Conservation (phyloP, 352 stramenopile genomes). For the Blastocystis sp. region DNA sequence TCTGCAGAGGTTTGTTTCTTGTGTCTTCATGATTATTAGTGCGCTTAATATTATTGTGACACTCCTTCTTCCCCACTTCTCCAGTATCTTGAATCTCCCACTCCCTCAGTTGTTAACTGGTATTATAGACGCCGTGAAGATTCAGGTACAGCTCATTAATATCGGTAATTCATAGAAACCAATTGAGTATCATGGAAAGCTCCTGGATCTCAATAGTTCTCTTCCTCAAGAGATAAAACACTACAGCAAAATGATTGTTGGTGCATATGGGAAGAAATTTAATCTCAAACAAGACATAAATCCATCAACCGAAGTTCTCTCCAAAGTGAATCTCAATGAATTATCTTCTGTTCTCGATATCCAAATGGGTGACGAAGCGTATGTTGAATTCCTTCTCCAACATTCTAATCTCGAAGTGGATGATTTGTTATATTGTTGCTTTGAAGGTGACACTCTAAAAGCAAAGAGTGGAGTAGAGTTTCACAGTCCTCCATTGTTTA, state of each 20-base stretch:
- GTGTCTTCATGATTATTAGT: not conserved
- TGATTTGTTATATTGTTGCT: constrained; percentile 32
- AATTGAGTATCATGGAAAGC: constrained; percentile 6
- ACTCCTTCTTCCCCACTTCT: constrained; percentile 14
- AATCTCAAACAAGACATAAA: not conserved
- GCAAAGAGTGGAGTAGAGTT: constrained; percentile 23
- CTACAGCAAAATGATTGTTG: constrained; percentile 33
- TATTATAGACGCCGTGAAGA: not conserved
- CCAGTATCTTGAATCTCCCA: constrained; percentile 1
- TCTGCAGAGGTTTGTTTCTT: not conserved
- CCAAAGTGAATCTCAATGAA: not conserved
- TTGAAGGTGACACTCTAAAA: constrained; percentile 22
- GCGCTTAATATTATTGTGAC: not conserved
- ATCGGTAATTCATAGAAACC: constrained; percentile 17
- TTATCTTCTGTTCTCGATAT: constrained; percentile 17
- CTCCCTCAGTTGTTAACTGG: not conserved
- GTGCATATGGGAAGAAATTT: constrained; percentile 3
- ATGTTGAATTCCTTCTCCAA: constrained; percentile 17
- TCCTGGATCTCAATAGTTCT: not conserved
- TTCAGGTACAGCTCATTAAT: not conserved
- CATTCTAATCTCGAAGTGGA: not conserved
- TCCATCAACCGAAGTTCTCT: not conserved
- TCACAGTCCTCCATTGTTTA: constrained; percentile 40
- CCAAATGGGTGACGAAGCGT: constrained; percentile 27
- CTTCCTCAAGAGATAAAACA: constrained; percentile 33